Evolutionary conservation across 1,139 yeast genomes (phyloP).

Genomic region (Lodderomyces orthopsilosis): DNA sequence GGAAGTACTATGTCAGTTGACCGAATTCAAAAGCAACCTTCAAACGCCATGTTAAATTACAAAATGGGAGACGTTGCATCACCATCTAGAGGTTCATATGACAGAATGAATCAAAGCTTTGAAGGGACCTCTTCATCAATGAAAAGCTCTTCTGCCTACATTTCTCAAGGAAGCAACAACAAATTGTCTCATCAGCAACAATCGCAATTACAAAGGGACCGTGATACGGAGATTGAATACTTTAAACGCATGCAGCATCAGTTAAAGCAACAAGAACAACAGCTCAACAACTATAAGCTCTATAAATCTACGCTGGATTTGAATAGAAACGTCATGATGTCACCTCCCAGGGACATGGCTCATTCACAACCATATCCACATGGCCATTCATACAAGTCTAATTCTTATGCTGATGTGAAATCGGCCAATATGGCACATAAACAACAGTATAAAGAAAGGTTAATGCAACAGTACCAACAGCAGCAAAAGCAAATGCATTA

Average conservation of each 20-base stretch:
- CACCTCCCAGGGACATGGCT: slow-evolving; percentile 6
- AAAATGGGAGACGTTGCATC: slow-evolving; percentile 16
- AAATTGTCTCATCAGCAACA: slow-evolving; percentile 17
- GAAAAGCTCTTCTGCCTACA: neutral
- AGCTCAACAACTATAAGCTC: slow-evolving; percentile 24
- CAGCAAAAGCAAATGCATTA: slow-evolving; percentile 1
- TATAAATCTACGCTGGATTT: slow-evolving; percentile 16
- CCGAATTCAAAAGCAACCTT: slow-evolving; percentile 14
- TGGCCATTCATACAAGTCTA: slow-evolving; percentile 5
- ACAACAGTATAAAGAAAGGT: slow-evolving; percentile 3
- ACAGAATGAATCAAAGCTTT: slow-evolving; percentile 26
- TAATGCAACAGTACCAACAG: slow-evolving; percentile 4
- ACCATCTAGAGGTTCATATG: slow-evolving; percentile 20
- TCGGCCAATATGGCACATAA: neutral
- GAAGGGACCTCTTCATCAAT: slow-evolving; percentile 14
- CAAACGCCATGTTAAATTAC: slow-evolving; percentile 5
- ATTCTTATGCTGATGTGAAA: slow-evolving; percentile 9
- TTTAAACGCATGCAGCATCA: slow-evolving; percentile 33
- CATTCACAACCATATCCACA: slow-evolving; percentile 7
- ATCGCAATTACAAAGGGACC: slow-evolving; percentile 19
- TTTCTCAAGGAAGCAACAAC: slow-evolving; percentile 6
- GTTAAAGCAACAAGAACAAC: slow-evolving; percentile 1
- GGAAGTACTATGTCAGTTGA: slow-evolving; percentile 15
- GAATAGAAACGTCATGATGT: slow-evolving; percentile 20
- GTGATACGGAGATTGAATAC: slow-evolving; percentile 33